Evolutionary conservation across 2,329 filamentous ascomycete genomes (phyloP).

Genomic region (Beauveria australis): DNA sequence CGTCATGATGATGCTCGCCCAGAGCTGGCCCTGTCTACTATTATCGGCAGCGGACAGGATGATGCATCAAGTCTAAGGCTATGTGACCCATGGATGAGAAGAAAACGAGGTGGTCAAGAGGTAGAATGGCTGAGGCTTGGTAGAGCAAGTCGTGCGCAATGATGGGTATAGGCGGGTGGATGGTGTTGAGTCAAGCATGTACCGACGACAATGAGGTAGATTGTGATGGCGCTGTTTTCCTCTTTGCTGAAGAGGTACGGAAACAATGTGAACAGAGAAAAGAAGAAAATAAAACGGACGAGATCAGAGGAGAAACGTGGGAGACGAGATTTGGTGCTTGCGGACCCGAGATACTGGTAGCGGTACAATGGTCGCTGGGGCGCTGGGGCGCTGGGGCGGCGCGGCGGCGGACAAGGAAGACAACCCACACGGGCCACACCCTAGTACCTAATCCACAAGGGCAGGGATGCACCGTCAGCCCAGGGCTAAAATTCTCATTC

Average conservation of each 20-base stretch:
- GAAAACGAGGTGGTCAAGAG: neutral
- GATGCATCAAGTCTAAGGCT: conserved; percentile 2
- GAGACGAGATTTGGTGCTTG: conserved; percentile 2
- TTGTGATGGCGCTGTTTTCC: no score
- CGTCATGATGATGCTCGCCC: neutral
- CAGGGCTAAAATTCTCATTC: no score
- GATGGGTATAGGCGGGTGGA: no score
- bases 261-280: neutral
- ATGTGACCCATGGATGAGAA: neutral
- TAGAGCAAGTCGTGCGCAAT: neutral
- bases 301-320: conserved; percentile 3
- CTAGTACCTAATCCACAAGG: no score
- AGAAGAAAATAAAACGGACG: neutral
- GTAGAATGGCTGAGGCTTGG: neutral
- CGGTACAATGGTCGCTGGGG: conserved; percentile 1
- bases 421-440: neutral
- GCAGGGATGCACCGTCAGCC: no score
- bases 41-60: conserved; percentile 1
- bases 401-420: neutral
- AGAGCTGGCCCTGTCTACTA: neutral
- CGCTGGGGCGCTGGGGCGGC: neutral
- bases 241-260: neutral
- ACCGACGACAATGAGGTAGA: no score
- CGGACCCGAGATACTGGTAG: neutral
- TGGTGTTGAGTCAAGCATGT: no score